phyloP scores from a whole-genome alignment of 2,329 filamentous ascomycete species.

The Colletotrichum melonis region DNA sequence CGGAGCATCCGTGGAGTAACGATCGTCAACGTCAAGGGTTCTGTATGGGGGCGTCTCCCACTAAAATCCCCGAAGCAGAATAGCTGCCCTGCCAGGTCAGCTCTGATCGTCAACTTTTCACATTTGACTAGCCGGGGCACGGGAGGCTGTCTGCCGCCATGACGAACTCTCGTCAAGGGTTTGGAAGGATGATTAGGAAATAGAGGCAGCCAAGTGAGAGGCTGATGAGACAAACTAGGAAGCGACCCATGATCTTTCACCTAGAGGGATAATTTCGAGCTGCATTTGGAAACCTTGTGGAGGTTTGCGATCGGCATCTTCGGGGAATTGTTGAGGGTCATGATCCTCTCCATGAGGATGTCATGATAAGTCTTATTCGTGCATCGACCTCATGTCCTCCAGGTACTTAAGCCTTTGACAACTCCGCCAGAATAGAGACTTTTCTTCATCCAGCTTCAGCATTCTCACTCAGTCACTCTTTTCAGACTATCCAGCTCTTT shows the following conservation, averaged over 20 bases:
- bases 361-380: neutral
- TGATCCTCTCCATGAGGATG: neutral
- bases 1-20: neutral
- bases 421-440: neutral
- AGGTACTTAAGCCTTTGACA: slow-evolving; percentile 13
- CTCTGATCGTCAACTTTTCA: neutral
- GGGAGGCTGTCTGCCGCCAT: neutral
- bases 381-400: neutral
- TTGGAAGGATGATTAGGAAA: too few species aligned
- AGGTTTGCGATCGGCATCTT: slow-evolving; percentile 10
- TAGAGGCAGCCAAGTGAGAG: neutral
- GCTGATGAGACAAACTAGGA: neutral
- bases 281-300: neutral
- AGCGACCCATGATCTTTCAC: neutral
- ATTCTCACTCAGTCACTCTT: slow-evolving; percentile 32
- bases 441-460: slow-evolving; percentile 14
- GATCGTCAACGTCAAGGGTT: neutral
- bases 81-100: neutral
- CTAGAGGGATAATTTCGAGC: slow-evolving; percentile 7
- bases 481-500: neutral
- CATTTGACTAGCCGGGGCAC: neutral
- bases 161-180: neutral
- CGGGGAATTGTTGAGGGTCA: neutral
- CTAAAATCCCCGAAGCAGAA: neutral
- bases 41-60: neutral